Evolutionary conservation across 2,329 filamentous ascomycete species (phyloP).

Genomic region (Pyrenochaeta sp.): DNA sequence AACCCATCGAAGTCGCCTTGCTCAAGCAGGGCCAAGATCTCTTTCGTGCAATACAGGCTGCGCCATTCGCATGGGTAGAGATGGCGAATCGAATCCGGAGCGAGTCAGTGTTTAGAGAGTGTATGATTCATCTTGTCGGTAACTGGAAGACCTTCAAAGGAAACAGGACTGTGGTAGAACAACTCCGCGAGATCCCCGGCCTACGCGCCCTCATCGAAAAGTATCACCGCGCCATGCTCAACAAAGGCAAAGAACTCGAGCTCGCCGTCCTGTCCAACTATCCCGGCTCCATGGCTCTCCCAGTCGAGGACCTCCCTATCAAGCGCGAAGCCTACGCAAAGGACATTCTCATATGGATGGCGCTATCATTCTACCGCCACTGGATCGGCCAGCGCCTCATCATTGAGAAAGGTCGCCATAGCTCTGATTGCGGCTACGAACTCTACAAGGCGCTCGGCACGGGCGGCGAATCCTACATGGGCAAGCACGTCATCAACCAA

Average conservation of each 20-base stretch:
- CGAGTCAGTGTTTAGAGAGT: conserved; percentile 56
- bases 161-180: conserved; percentile 6
- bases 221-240: conserved; percentile 37
- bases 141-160: conserved; percentile 46
- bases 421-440: conserved; percentile 56
- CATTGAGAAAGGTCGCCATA: conserved; percentile 48
- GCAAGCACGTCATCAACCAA: conserved; percentile 45
- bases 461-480: conserved; percentile 57
- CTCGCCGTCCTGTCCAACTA: conserved; percentile 32
- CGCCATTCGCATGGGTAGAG: conserved; percentile 57
- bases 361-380: conserved; percentile 57
- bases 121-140: conserved; percentile 55
- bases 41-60: conserved; percentile 54
- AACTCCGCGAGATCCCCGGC: conserved; percentile 27
- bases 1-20: conserved; percentile 58
- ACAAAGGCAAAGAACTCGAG: conserved; percentile 40
- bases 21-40: conserved; percentile 58
- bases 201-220: conserved; percentile 42
- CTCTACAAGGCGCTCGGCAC: conserved; percentile 54
- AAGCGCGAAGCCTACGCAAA: conserved; percentile 56
- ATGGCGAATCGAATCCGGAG: conserved; percentile 58
- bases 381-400: conserved; percentile 55
- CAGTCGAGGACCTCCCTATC: conserved; percentile 41
- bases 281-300: conserved; percentile 37
- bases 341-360: conserved; percentile 63